Evolutionary conservation across 1,284 basidiomycete genomes (phyloP), one percentile per base, ranked within the genome.

Genomic region (Chiua sp.): DNA sequence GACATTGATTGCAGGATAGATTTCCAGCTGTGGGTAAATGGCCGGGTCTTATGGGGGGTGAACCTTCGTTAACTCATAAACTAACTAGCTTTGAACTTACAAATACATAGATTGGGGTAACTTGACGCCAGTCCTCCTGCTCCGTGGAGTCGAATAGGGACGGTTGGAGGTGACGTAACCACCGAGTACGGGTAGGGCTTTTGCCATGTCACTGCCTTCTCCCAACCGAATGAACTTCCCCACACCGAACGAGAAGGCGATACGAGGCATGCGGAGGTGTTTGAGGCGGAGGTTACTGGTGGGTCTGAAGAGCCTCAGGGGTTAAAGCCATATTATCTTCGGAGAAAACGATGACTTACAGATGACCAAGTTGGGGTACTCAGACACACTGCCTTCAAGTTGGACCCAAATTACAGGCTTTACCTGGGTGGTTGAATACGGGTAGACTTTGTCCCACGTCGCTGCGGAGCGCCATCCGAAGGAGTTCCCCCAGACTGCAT

Each of bases 241-340:
- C 60, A 70, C 23, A 55, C 58, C 2, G 50, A 48, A 23, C 22
- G 59, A n/a, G 16, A 7, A 52, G 53, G 50, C 11, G 39, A 49
- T 50, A 37, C 20, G 30, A 32, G n/a, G 48, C 1, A 11, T 11
- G 35, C 26, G 30, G 28, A 22, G 18, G 79, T 62, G 49, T 80
- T 76, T 47, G 81, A 71, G 63, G 73, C 61, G 37, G 80, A 79
- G 61, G 80, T 81, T 12, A 75, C 71, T 16, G 73, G 51, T n/a
- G 72, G 71, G 62, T 81, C 82, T 80, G 55, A 3, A 13, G 22
- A n/a, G 18, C 4, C 57, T 53, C 12, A 35, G 4, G 15, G 50
- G 68, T 22, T 70, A 47, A 16, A 22, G 16, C 53, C 2, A 59
- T 15, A 4, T 2, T 16, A 51, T 50, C 47, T 20, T 30, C 33